Evolutionary conservation across 2,329 filamentous ascomycete genomes (phyloP), one percentile per base, ranked within the genome.

Genomic region (Davidsoniella australis): DNA sequence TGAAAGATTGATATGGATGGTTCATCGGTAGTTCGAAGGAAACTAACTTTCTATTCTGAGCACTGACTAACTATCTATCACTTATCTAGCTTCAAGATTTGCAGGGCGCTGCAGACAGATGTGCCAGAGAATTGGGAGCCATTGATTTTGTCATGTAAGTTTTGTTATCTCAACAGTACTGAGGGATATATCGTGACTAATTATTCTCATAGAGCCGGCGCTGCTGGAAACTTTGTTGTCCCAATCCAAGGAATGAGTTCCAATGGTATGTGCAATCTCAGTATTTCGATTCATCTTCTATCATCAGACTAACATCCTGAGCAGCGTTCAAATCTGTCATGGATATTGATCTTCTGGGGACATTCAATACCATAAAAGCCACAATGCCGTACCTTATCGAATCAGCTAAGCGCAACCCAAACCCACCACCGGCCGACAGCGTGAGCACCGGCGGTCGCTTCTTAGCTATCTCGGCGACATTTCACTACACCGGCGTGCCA

Each of bases 351-450:
- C 82, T 94, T 2, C 65, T 96, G 36, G 91, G 91, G 29, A 93
- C 85, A 14, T 98, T 84, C 68, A 94, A 96, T 68, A 94, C 87
- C 2, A 72, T 94, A 60, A 96, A 96, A 67, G 87, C 89, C 3
- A 91, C 86, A 1, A 68, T 95, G 33, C 85, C 86, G 0, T 74
- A 94, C 58, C 75, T 98, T 2, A 65, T 86, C 10, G 72, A 77
- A 57, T 93, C 86, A n/a, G 80, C 83, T 1, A 56, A 57, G 42
- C 44, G 51, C 23, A 64, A 67, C 33, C 75, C 74, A 16, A 76
- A 82, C 56, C 72, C 75, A 2, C 75, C 75, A 52, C 67, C 69
- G 0, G 64, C 67, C 23, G 71, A 73, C 1, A 75, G 80, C 39
- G 83, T 82, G 12, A 70, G 59, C 36, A 82, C 81, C 0, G 83